Evolutionary conservation across 805 yeast genomes (phyloP), one percentile per base, ranked within the genome.

Genomic region (Ogataea pini): DNA sequence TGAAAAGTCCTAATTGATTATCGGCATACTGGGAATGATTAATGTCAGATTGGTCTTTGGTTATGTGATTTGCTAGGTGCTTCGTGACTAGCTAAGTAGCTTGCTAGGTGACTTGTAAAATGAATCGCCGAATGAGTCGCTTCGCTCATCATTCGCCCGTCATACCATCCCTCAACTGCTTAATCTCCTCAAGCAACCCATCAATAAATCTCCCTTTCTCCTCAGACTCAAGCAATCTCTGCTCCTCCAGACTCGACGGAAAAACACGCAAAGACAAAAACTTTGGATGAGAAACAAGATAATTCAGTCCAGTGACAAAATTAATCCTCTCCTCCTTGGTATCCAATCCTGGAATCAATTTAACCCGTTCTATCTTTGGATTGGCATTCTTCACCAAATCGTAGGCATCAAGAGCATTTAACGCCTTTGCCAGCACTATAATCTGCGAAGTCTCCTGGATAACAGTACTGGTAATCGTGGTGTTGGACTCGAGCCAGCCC

Each of bases 211-310:
- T 66, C 3, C 62, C 55, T 41, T 67, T 71, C 17, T 67, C 80
- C 3, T 78, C 82, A 7, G 62, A 51, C 47, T 80, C 83, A 32
- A 81, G 65, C 7, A 78, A 54, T 34, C 77, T 72, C 57, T 80
- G 86, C 55, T 87, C 94, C 40, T 86, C 92, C 2, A 72, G 42
- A 10, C 83, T 78, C 2, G 84, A 76, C 2, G 91, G 79, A 2
- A 77, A 72, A 3, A 87, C 75, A 55, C 94, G 72, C 5, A 91
- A 78, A 4, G 86, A 76, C 51, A 91, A 70, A 56, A 83, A 90
- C 64, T 89, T 89, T 12, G 96, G 96, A 67, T 91, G 97, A 22
- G 91, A 84, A 52, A 89, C 73, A 34, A 91, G 73, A 55, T 89
- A 87, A 47, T 79, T 85, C 48, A 90, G 68, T 9, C 85, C 79